Evolutionary conservation across 116 monocot genomes (phyloP), one percentile per base, ranked within the genome.

Genomic region (Phalaenopsis hybrid): DNA sequence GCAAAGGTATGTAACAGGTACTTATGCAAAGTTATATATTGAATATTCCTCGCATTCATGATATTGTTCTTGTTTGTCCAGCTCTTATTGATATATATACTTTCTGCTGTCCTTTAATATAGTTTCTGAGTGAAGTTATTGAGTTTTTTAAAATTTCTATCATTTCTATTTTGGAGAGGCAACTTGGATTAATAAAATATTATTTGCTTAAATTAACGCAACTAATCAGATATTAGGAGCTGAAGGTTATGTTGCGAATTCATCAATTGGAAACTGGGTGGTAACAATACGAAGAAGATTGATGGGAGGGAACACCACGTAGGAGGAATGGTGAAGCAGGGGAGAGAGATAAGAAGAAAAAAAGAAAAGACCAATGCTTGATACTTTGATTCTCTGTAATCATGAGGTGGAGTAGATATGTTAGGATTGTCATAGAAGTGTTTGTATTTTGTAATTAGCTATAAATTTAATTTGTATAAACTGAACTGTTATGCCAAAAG

Each of bases 1-100:
- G 96, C 96, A 87, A 96, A 96, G 96, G 96, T 96, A 88, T 78
- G 78, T 4, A 23, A 33, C 44, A 8, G 34, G 4, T 44, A 2
- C 37, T 16, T 43, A 17, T 73, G 16, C 37, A 73, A 67, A 28
- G 9, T 7, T 28, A 28, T 28, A 67, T 67, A 28, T 28, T 28
- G 67, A 67, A 67, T 17, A 28, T 67, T 67, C 11, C 28, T 67
- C 10, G 28, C 67, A 67, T 67, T 25, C 1, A 25, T 28, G 67
- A 67, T 28, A 67, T 67, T 67, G 7, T 25, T 28, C 67, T 67
- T 9, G 67, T 67, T 67, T 67, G 21, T 1, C 67, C 67, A 25
- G 67, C 28, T 67, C 31, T 11, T 28, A 25, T 55, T 17, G 55
- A 55, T 2, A 55, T 55, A 13, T 31, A 48, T 17, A 65, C 7